A percentile compares a stretch with the other conserved stretches of the same genome.
phyloP scores from a whole-genome alignment of 371 early-diverging fungal species.

The Cokeromyces recurvatus region DNA sequence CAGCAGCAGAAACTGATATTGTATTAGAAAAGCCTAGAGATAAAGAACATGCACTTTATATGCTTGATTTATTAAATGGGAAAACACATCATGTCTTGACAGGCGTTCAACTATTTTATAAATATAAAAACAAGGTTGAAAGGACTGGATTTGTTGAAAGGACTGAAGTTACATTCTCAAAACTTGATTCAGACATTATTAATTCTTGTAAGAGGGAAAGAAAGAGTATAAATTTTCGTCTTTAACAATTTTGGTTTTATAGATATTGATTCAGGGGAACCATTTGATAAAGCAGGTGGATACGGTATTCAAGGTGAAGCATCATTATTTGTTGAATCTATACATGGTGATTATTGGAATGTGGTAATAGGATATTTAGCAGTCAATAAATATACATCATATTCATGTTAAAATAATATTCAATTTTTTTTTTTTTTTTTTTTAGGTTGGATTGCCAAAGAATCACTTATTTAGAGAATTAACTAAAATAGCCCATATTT shows the following conservation, averaged over 20 bases:
- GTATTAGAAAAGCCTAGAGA: constrained; percentile 62
- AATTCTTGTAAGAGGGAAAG: constrained; percentile 54
- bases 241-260: constrained; percentile 8
- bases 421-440: not conserved
- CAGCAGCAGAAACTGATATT: constrained; percentile 27
- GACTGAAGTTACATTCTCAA: constrained; percentile 46
- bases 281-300: constrained; percentile 79
- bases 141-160: constrained; percentile 35
- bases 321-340: constrained; percentile 67
- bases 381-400: no score
- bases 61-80: constrained; percentile 55
- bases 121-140: constrained; percentile 15
- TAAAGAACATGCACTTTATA: constrained; percentile 48
- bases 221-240: not conserved
- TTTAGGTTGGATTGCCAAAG: constrained; percentile 42
- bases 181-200: constrained; percentile 46
- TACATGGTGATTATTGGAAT: constrained; percentile 74
- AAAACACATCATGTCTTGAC: constrained; percentile 62
- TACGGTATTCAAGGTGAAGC: constrained; percentile 84
- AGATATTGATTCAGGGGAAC: constrained; percentile 44
- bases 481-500: constrained; percentile 3
- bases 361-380: constrained; percentile 36
- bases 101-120: constrained; percentile 51
- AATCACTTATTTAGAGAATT: constrained; percentile 32
- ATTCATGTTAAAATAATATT: not conserved